phyloP scores from a whole-genome alignment of 1,284 basidiomycete genomes.

The Inonotus obliquus region DNA sequence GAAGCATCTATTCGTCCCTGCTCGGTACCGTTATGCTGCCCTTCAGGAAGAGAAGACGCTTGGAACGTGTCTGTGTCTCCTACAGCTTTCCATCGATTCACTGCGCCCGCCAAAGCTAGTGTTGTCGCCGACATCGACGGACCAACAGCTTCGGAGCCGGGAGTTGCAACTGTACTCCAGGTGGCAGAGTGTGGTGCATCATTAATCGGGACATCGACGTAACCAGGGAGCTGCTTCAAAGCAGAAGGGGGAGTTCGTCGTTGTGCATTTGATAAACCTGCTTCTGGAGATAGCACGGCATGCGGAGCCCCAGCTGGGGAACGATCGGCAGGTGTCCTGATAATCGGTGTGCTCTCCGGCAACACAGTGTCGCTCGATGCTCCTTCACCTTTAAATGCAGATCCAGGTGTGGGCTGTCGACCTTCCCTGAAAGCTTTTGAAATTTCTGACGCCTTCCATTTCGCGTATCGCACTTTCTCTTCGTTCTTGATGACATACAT shows the following conservation, averaged over 20 bases:
- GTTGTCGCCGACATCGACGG: constrained; percentile 15
- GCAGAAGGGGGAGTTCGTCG: constrained; percentile 3
- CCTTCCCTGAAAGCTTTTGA: constrained; percentile 87
- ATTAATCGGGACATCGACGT: background rate
- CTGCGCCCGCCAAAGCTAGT: constrained; percentile 5
- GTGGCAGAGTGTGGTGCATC: constrained; percentile 39
- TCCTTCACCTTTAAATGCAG: constrained; percentile 26
- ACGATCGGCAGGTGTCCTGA: background rate
- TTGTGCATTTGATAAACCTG: background rate
- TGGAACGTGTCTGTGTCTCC: background rate
- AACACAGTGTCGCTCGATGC: background rate
- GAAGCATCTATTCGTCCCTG: background rate
- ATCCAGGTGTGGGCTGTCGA: constrained; percentile 63
- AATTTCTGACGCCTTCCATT: constrained; percentile 92
- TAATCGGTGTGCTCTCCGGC: background rate
- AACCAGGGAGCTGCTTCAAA: background rate
- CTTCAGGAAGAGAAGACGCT: background rate
- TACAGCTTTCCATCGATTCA: constrained; percentile 6
- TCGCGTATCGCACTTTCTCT: constrained; percentile 82
- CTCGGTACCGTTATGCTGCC: background rate
- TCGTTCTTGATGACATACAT: constrained; percentile 43
- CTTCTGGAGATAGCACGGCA: background rate
- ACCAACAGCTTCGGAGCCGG: constrained; percentile 34
- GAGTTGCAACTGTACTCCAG: constrained; percentile 64
- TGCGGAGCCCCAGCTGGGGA: constrained; percentile 1